phyloP scores from a whole-genome alignment of 495 filamentous ascomycete genomes.

The Staphylotrichum longicolle region DNA sequence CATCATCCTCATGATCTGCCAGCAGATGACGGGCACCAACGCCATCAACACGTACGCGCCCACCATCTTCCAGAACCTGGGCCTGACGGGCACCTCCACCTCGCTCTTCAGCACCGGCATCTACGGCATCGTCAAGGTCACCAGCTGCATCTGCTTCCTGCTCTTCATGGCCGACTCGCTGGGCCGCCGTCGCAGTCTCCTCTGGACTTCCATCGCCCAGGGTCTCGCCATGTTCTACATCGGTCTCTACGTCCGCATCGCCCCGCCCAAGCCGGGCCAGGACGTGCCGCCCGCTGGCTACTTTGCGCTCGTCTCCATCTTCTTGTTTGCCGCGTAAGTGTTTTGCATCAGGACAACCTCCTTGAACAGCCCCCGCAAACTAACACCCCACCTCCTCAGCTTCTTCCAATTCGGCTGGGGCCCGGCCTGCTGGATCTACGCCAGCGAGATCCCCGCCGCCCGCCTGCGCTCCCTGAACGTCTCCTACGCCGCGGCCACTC shows the following conservation, averaged over 20 bases:
- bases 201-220: conserved; percentile 72
- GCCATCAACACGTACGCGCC: conserved; percentile 55
- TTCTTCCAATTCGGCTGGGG: conserved; percentile 82
- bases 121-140: conserved; percentile 51
- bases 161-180: conserved; percentile 64
- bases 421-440: conserved; percentile 75
- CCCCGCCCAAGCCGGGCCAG: conserved; percentile 54
- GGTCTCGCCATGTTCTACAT: conserved; percentile 75
- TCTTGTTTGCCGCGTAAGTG: conserved; percentile 61
- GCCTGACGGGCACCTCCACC: conserved; percentile 45
- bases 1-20: conserved; percentile 48
- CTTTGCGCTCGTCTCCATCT: conserved; percentile 67
- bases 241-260: conserved; percentile 72
- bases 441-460: conserved; percentile 71
- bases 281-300: conserved; percentile 52
- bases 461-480: conserved; percentile 70
- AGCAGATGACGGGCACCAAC: conserved; percentile 47
- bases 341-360: not conserved
- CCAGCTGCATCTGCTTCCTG: conserved; percentile 41
- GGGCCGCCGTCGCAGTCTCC: conserved; percentile 63
- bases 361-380: not conserved
- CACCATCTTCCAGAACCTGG: conserved; percentile 50
- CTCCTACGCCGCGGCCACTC: conserved; percentile 64
- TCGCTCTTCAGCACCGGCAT: conserved; percentile 51
- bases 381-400: conserved; percentile 14